Percentiles rank a stretch among this genome's conserved stretches.
phyloP scores from a whole-genome alignment of 2,329 filamentous ascomycete genomes.

The Exophiala xenobiotica region DNA sequence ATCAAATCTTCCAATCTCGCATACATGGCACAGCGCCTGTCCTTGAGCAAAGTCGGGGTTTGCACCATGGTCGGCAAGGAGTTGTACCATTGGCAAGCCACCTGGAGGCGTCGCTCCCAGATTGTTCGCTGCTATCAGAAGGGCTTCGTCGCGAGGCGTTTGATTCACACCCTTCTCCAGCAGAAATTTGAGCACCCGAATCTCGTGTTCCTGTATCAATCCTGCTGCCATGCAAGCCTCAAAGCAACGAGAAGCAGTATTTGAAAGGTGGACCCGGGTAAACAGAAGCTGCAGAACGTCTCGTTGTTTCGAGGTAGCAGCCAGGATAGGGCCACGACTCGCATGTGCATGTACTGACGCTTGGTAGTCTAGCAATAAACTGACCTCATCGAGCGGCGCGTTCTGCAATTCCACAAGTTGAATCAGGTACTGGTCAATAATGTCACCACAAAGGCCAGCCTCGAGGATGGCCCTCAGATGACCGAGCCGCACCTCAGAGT shows the following conservation, averaged over 20 bases:
- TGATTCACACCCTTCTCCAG: neutral
- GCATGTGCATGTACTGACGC: constrained; percentile 57
- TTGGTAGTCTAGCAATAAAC: constrained; percentile 52
- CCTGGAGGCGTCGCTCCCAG: constrained; percentile 32
- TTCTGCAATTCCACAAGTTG: neutral
- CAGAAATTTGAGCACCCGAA: constrained; percentile 5
- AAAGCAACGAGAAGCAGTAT: constrained; percentile 21
- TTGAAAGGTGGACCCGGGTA: constrained; percentile 11
- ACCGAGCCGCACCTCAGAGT: constrained; percentile 2
- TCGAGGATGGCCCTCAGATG: constrained; percentile 23
- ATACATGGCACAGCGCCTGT: constrained; percentile 59
- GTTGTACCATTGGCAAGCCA: constrained; percentile 49
- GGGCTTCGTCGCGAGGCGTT: neutral
- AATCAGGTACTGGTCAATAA: constrained; percentile 8
- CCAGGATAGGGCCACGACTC: constrained; percentile 50
- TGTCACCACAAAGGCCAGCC: constrained; percentile 18
- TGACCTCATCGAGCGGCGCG: constrained; percentile 40
- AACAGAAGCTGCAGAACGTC: constrained; percentile 20
- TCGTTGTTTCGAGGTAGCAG: constrained; percentile 22
- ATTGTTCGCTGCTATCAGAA: neutral
- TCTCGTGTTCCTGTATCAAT: neutral
- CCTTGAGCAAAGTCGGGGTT: constrained; percentile 56
- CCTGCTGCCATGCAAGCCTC: constrained; percentile 46
- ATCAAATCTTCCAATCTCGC: constrained; percentile 54
- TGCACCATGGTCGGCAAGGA: constrained; percentile 50